Evolutionary conservation across 2,329 filamentous ascomycete genomes (phyloP).

Genomic region (Aschersonia sp.): DNA sequence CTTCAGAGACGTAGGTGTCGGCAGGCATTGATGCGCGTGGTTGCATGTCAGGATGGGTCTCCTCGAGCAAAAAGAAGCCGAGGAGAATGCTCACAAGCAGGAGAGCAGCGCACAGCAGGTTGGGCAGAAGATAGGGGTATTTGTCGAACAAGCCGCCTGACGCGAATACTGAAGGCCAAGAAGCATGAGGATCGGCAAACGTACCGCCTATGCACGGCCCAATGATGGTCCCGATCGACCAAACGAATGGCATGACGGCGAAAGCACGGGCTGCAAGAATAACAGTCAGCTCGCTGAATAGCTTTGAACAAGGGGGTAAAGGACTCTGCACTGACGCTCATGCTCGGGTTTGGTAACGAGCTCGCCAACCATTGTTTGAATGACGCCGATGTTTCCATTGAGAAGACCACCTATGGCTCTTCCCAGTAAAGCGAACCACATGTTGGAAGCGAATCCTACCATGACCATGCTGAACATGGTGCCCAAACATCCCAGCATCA

Average conservation of each 20-base stretch:
- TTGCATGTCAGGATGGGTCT: constrained; percentile 79
- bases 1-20: constrained; percentile 40
- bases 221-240: constrained; percentile 80
- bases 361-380: constrained; percentile 88
- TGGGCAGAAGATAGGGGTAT: constrained; percentile 82
- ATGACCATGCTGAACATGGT: constrained; percentile 73
- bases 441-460: constrained; percentile 70
- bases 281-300: constrained; percentile 6
- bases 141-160: constrained; percentile 53
- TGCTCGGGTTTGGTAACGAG: constrained; percentile 71
- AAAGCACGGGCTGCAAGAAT: constrained; percentile 56
- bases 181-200: constrained; percentile 63
- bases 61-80: constrained; percentile 69
- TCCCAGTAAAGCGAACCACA: constrained; percentile 69
- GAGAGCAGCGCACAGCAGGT: constrained; percentile 66
- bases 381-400: constrained; percentile 84
- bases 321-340: constrained; percentile 50
- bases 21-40: constrained; percentile 31
- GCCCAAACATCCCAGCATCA: constrained; percentile 67
- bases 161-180: constrained; percentile 60
- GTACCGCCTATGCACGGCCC: constrained; percentile 80
- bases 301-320: not conserved
- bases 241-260: constrained; percentile 88
- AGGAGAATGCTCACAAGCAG: constrained; percentile 66
- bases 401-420: constrained; percentile 66